Conservation (phyloP, 331 rosid species). For the Cydonia oblonga region DNA sequence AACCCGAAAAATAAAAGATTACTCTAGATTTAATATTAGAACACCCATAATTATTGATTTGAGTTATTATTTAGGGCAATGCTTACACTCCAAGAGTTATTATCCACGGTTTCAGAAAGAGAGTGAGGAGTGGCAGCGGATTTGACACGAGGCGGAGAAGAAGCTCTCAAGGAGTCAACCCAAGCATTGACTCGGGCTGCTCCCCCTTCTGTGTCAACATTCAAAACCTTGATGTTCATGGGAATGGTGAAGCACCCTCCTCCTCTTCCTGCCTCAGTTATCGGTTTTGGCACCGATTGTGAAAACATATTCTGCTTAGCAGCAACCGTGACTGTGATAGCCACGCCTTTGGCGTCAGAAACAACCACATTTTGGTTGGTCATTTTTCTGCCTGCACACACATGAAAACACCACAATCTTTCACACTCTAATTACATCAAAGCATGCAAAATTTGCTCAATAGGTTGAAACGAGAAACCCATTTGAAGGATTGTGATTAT, state of each 20-base stretch:
- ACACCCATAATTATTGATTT: background rate
- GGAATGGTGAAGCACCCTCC: slow-evolving; percentile 34
- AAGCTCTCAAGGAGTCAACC: slow-evolving; percentile 85
- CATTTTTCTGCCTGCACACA: slow-evolving; percentile 26
- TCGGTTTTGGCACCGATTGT: slow-evolving; percentile 21
- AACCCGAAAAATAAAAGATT: background rate
- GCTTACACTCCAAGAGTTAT: slow-evolving; percentile 52
- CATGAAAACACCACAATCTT: background rate
- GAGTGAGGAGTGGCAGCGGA: slow-evolving; percentile 2
- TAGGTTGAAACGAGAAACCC: background rate
- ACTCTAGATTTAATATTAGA: background rate
- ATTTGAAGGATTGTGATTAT: background rate
- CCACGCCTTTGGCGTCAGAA: slow-evolving; percentile 33
- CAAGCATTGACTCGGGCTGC: slow-evolving; percentile 46
- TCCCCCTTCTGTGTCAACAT: slow-evolving; percentile 29
- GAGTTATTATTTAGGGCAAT: background rate
- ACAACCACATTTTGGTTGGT: slow-evolving; percentile 54
- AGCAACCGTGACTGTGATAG: slow-evolving; percentile 30
- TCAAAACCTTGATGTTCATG: slow-evolving; percentile 27
- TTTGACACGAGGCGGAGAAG: slow-evolving; percentile 63
- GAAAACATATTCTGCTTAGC: slow-evolving; percentile 22
- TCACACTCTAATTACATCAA: background rate
- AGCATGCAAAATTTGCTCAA: background rate
- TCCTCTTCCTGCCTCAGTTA: slow-evolving; percentile 13
- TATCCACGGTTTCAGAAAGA: slow-evolving; percentile 30